Base-by-base conservation (phyloP, 495 filamentous ascomycete genomes). In the Talaromyces borbonicus region DNA sequence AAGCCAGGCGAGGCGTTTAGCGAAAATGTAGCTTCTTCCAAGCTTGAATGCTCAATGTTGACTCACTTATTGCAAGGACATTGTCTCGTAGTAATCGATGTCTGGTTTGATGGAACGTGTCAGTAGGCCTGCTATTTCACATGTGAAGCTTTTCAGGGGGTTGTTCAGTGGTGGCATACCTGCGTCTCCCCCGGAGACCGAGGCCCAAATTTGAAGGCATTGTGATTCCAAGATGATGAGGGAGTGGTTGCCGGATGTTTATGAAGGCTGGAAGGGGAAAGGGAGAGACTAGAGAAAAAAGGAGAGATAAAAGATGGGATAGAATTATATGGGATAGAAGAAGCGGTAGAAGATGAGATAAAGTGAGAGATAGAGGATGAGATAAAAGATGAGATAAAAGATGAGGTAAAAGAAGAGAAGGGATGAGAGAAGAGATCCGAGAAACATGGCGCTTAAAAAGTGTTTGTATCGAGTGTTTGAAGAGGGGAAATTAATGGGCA, bases 11-110 rank as follows among this genome's bases (percentile, higher is more conserved):
- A 6, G 19, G 14, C 7, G 19, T 39, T 8, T 6, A 33, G 30
- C 27, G 14, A 5, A 36, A 19, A 7, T 8, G 11, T 12, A 25
- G 22, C n/a, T n/a, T n/a, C n/a, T n/a, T n/a, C n/a, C n/a, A n/a
- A 15, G 14, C 30, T 15, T 18, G 31, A 45, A 22, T 8, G 14
- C 8, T 1, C 5, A 14, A 14, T 20, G 49, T 38, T 32, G 45
- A 69, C 81, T 63, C 64, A 85, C 81, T 85, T 26, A 87, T 74
- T 0, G 79, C 83, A 1, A 59, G 49, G 12, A 87, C 75, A 0
- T 68, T 75, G 43, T 86, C 83, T n/a, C 67, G 72, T 0, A 75
- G 50, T 0, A 81, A 60, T 0, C 83, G 80, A 49, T 52, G 27
- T 83, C 73, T 54, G 80, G 81, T 12, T 70, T 78, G 48, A 58